phyloP scores from a whole-genome alignment of 768 basidiomycete species.

The Xerocomellus dryophilus region DNA sequence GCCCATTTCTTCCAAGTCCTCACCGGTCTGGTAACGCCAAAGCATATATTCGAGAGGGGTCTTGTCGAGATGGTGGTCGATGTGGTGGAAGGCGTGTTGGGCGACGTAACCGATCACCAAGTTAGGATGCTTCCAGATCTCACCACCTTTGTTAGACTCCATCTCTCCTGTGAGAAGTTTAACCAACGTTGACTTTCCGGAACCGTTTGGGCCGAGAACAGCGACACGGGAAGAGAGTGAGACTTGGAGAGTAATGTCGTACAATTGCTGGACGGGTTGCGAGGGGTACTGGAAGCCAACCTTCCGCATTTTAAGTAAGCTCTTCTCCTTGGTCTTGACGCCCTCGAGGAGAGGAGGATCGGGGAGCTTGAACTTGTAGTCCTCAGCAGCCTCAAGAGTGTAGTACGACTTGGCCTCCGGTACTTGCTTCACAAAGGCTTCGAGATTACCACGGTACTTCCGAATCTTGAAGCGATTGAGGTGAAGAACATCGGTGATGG shows the following conservation, averaged over 20 bases:
- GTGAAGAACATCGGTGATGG: constrained; percentile 96
- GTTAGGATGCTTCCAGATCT: constrained; percentile 99
- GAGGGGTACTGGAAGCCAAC: constrained; percentile 96
- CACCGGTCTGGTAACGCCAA: constrained; percentile 99
- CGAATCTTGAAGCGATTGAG: constrained; percentile 97
- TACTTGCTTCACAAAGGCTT: constrained; percentile 89
- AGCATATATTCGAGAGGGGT: constrained; percentile 99
- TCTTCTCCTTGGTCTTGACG: constrained; percentile 99
- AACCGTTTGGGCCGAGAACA: constrained; percentile 97
- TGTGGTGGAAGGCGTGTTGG: constrained; percentile 99
- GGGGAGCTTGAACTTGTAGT: constrained; percentile 98
- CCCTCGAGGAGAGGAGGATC: constrained; percentile 96
- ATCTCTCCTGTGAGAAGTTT: constrained; percentile 95
- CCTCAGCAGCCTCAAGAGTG: constrained; percentile 90
- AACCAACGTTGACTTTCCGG: constrained; percentile 96
- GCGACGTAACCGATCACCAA: constrained; percentile 99
- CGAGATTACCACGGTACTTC: constrained; percentile 93
- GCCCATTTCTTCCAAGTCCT: constrained; percentile 94
- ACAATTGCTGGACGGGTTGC: constrained; percentile 81
- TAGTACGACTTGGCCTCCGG: constrained; percentile 99
- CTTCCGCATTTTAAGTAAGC: constrained; percentile 93
- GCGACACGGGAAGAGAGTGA: constrained; percentile 98
- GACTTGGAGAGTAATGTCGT: constrained; percentile 94
- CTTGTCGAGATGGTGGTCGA: constrained; percentile 97
- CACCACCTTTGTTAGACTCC: constrained; percentile 95